phyloP scores from a whole-genome alignment of 176 grass and related monocot genomes.

The Phragmites australis region DNA sequence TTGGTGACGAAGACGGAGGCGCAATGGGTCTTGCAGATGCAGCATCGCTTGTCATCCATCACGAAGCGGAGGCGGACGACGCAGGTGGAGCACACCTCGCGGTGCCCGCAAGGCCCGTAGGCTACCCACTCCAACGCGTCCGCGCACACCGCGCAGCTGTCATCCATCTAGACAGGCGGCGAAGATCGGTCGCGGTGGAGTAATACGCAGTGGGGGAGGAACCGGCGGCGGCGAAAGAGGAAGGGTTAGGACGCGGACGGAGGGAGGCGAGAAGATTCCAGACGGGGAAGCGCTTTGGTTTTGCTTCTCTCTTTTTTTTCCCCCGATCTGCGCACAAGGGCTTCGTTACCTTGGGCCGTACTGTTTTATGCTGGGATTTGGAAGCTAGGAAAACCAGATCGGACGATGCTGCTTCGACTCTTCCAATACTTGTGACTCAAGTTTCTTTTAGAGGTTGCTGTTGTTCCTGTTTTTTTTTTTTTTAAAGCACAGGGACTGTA shows the following conservation, averaged over 20 bases:
- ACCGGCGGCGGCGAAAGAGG: background rate
- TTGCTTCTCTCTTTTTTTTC: background rate
- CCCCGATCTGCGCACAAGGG: too few relatives aligned
- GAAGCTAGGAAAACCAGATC: too few relatives aligned
- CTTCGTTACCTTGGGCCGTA: too few relatives aligned
- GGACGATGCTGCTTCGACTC: background rate
- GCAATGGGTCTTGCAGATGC: conserved; percentile 90
- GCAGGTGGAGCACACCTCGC: conserved; percentile 91
- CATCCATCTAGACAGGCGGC: conserved; percentile 55
- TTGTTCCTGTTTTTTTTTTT: too few relatives aligned
- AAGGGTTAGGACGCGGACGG: conserved; percentile 4
- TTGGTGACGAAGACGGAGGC: conserved; percentile 74
- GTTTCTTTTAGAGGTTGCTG: too few relatives aligned
- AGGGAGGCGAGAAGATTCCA: background rate
- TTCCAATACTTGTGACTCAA: too few relatives aligned
- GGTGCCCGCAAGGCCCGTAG: conserved; percentile 84
- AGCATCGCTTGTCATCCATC: conserved; percentile 64
- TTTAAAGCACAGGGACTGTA: too few relatives aligned
- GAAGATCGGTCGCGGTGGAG: conserved; percentile 9
- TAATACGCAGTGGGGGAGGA: too few relatives aligned
- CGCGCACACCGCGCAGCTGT: conserved; percentile 82
- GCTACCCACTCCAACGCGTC: conserved; percentile 85
- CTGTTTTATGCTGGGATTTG: too few relatives aligned
- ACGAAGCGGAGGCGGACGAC: conserved; percentile 89
- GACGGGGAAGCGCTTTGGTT: background rate